Conservation (phyloP, 352 stramenopile genomes). For the Blastocystis sp. region DNA sequence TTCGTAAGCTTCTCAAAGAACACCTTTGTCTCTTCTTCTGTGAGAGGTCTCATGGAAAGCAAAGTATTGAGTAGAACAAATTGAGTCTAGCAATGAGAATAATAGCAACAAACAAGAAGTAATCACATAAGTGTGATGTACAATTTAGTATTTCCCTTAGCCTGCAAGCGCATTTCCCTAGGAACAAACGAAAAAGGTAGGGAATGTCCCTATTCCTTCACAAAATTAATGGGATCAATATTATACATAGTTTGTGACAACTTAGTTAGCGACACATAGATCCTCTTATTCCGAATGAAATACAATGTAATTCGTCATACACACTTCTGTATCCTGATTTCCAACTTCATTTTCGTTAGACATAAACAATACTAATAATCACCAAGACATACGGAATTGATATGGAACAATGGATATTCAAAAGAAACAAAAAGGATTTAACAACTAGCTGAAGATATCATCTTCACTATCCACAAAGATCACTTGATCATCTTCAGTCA, state of each 20-base stretch:
- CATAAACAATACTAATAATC: not conserved
- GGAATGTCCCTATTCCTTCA: not conserved
- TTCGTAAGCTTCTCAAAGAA: constrained; percentile 97
- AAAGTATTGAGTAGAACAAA: not conserved
- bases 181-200: too few species aligned
- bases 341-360: not conserved
- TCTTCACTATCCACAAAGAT: constrained; percentile 53
- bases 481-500: constrained; percentile 21
- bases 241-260: not conserved
- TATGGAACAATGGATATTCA: too few species aligned
- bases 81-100: not conserved
- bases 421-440: not conserved
- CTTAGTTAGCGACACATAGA: not conserved
- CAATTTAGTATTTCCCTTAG: too few species aligned
- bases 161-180: too few species aligned
- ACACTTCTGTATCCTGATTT: not conserved
- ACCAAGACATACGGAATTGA: not conserved
- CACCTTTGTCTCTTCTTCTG: constrained; percentile 91
- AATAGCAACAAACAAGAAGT: not conserved
- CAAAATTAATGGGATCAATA: too few species aligned
- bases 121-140: too few species aligned
- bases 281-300: not conserved
- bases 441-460: constrained; percentile 45
- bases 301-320: not conserved
- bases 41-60: constrained; percentile 85